These are phyloP conservation scores for Fusarium camptoceras DNA, from an alignment of 2,329 filamentous ascomycete genomes.

Conservation along the genomic window DNA sequence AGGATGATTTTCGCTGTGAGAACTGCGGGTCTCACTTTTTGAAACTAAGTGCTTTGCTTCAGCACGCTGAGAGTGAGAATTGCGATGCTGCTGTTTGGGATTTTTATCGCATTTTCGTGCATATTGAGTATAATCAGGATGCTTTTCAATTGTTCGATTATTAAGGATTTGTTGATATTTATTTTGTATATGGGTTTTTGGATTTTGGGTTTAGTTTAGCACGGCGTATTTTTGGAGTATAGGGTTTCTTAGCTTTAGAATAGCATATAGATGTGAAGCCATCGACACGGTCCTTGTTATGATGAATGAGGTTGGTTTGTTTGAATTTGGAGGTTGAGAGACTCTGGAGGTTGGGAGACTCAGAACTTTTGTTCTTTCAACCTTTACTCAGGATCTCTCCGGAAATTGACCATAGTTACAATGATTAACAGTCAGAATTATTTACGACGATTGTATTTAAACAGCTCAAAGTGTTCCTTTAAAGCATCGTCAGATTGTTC, in stretches of 20 bases:
- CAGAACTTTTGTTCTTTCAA: too few species aligned
- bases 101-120: background rate
- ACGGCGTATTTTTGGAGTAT: background rate
- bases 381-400: too few species aligned
- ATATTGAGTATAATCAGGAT: background rate
- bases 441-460: too few species aligned
- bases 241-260: too few species aligned
- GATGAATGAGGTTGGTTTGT: background rate
- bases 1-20: slow-evolving; percentile 31
- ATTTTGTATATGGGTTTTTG: background rate
- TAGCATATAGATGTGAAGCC: background rate
- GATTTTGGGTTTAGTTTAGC: background rate
- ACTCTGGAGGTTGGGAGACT: too few species aligned
- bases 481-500: too few species aligned
- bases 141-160: background rate
- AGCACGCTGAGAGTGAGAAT: slow-evolving; percentile 42
- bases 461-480: too few species aligned
- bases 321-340: too few species aligned
- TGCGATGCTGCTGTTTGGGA: slow-evolving; percentile 22
- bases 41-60: slow-evolving; percentile 36
- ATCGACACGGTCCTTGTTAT: background rate
- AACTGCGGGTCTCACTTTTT: slow-evolving; percentile 21
- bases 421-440: too few species aligned
- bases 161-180: background rate
- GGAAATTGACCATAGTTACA: too few species aligned